These are phyloP conservation scores for Acidiella bohemica DNA, from an alignment of 495 filamentous ascomycete species.

Conservation along the genomic window DNA sequence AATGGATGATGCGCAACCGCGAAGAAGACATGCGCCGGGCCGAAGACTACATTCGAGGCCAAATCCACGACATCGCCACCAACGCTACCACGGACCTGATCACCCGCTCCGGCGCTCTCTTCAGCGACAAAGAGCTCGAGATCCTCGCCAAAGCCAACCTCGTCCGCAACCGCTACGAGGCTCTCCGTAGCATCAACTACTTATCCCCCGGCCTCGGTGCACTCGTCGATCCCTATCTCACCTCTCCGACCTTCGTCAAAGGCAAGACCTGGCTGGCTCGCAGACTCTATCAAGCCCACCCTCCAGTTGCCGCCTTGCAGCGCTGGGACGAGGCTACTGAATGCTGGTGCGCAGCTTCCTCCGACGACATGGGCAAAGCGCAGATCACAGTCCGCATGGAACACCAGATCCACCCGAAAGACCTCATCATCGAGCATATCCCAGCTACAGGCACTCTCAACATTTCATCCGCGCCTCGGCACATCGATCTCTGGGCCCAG, in stretches of 20 bases:
- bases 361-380: constrained; percentile 20
- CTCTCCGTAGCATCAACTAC: constrained; percentile 23
- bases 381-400: constrained; percentile 37
- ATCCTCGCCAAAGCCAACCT: constrained; percentile 19
- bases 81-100: constrained; percentile 1
- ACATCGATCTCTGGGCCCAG: constrained; percentile 47
- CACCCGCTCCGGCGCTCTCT: background rate
- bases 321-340: constrained; percentile 49
- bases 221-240: constrained; percentile 20
- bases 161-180: constrained; percentile 17
- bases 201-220: constrained; percentile 25
- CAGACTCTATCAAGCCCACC: constrained; percentile 1
- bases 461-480: constrained; percentile 40
- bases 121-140: constrained; percentile 4
- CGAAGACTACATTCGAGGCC: background rate
- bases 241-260: constrained; percentile 20
- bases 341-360: constrained; percentile 48
- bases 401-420: constrained; percentile 37
- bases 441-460: constrained; percentile 38
- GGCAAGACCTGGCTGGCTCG: background rate
- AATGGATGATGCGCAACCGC: background rate
- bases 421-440: constrained; percentile 52
- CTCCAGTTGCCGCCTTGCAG: constrained; percentile 35
- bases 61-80: constrained; percentile 1
- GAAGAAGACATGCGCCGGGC: constrained; percentile 4